Evolutionary conservation across 2,329 filamentous ascomycete genomes (phyloP).

Genomic region (Sarocladiaceae sp.): DNA sequence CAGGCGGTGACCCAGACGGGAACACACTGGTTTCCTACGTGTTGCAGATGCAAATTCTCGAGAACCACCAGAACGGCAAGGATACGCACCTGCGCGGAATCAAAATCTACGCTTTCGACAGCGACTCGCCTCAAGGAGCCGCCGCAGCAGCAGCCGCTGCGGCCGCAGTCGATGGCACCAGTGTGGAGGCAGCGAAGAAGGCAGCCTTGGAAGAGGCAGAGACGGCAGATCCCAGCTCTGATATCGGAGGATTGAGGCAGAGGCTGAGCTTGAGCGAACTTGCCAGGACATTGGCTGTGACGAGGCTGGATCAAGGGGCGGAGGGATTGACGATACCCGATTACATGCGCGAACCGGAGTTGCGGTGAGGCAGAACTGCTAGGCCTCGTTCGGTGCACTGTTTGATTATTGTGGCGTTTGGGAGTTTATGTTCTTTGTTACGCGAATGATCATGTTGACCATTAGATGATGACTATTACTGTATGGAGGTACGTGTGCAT

Average conservation of each 20-base stretch:
- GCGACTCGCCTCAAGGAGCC: conserved; percentile 37
- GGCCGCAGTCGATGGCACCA: conserved; percentile 12
- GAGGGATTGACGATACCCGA: conserved; percentile 32
- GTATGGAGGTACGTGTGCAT: no score
- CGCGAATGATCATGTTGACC: no score
- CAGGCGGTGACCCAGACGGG: conserved; percentile 57
- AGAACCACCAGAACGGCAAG: conserved; percentile 99
- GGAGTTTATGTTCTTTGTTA: neutral
- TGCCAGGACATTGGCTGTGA: conserved; percentile 21
- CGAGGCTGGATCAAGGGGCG: conserved; percentile 28
- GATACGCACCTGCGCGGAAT: conserved; percentile 95
- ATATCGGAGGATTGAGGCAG: conserved; percentile 10
- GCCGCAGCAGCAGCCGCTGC: neutral
- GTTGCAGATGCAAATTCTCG: conserved; percentile 83
- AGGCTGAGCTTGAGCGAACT: conserved; percentile 22
- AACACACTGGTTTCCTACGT: conserved; percentile 83
- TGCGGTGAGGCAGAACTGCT: conserved; percentile 24
- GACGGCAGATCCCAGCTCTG: neutral
- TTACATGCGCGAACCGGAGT: conserved; percentile 39
- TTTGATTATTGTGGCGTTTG: neutral
- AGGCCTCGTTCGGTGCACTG: no score
- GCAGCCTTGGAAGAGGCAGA: conserved; percentile 3
- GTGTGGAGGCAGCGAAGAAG: conserved; percentile 9
- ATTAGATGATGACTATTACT: no score
- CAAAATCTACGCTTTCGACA: conserved; percentile 70